Evolutionary conservation across 2,329 filamentous ascomycete species (phyloP).

Genomic region (Raffaelea ambrosiae): DNA sequence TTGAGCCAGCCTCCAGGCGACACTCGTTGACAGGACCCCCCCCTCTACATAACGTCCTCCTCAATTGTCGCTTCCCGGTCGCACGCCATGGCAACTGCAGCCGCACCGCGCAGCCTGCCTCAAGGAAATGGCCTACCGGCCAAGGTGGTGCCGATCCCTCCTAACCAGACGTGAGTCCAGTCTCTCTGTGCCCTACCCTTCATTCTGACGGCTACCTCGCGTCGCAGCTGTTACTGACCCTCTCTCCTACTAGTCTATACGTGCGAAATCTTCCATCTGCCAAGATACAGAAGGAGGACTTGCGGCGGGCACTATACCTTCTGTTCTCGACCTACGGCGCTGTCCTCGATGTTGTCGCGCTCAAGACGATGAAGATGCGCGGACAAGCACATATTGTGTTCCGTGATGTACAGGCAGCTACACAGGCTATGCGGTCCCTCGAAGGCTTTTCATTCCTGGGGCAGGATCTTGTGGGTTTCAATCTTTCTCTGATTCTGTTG

Average conservation of each 20-base stretch:
- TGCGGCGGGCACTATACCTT: constrained; percentile 82
- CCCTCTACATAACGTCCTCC: too few species aligned
- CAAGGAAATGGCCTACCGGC: constrained; percentile 19
- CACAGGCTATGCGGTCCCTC: constrained; percentile 83
- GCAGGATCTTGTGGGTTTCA: constrained; percentile 64
- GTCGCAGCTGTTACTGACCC: constrained; percentile 18
- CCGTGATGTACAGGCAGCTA: constrained; percentile 81
- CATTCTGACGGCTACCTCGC: constrained; percentile 6
- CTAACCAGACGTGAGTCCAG: constrained; percentile 64
- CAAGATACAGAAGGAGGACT: constrained; percentile 82
- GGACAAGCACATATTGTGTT: constrained; percentile 93
- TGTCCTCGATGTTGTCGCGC: constrained; percentile 81
- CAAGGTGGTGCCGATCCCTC: constrained; percentile 46
- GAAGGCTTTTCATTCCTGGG: constrained; percentile 84
- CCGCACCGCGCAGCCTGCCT: constrained; percentile 19
- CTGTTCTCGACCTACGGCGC: constrained; percentile 91
- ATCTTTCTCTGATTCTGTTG: constrained; percentile 51
- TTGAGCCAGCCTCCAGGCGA: too few species aligned
- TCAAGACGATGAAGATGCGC: constrained; percentile 87
- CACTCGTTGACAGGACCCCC: too few species aligned
- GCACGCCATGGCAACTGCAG: constrained; percentile 24
- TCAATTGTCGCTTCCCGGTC: too few species aligned
- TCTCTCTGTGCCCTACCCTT: constrained; percentile 1
- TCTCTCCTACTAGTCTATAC: too few species aligned
- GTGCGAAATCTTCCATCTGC: constrained; percentile 76